A percentile compares a stretch with the other conserved stretches of the same genome.
Evolutionary conservation across 2,329 filamentous ascomycete species (phyloP).

Genomic region (Venturia asperata): DNA sequence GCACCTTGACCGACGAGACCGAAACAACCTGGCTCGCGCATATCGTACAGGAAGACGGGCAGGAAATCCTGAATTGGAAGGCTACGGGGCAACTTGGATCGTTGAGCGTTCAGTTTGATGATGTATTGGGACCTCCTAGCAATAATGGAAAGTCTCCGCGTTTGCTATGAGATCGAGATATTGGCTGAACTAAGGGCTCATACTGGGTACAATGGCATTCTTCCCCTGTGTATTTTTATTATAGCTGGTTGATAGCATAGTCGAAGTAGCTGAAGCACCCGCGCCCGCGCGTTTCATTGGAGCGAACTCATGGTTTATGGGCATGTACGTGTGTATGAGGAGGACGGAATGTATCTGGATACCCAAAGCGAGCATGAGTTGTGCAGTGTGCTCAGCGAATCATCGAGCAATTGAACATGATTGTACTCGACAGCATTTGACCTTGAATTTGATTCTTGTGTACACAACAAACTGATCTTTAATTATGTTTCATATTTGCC

Average conservation of each 20-base stretch:
- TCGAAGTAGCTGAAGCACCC: not conserved
- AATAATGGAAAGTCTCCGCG: slow-evolving; percentile 2
- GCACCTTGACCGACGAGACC: slow-evolving; percentile 10
- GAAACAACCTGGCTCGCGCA: slow-evolving; percentile 11
- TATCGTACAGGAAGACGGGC: slow-evolving; percentile 4
- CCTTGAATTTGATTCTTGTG: too few species aligned
- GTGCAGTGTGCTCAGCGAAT: not conserved
- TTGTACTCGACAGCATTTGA: not conserved
- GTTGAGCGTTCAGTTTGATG: slow-evolving; percentile 16
- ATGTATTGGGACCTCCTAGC: slow-evolving; percentile 13
- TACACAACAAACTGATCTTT: too few species aligned
- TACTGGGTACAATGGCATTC: not conserved
- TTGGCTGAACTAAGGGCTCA: not conserved
- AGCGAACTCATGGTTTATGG: not conserved
- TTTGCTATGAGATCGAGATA: not conserved
- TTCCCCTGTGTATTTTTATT: not conserved
- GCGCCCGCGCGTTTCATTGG: too few species aligned
- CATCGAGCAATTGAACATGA: not conserved
- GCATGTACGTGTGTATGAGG: not conserved
- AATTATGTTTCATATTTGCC: too few species aligned
- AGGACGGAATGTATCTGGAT: not conserved
- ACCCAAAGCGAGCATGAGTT: not conserved
- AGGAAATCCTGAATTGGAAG: slow-evolving; percentile 8
- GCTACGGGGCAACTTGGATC: slow-evolving; percentile 3
- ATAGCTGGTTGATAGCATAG: not conserved